These are phyloP conservation scores for Aegilops speltoides DNA, from an alignment of 176 grass and related monocot species.

Conservation along the genomic window DNA sequence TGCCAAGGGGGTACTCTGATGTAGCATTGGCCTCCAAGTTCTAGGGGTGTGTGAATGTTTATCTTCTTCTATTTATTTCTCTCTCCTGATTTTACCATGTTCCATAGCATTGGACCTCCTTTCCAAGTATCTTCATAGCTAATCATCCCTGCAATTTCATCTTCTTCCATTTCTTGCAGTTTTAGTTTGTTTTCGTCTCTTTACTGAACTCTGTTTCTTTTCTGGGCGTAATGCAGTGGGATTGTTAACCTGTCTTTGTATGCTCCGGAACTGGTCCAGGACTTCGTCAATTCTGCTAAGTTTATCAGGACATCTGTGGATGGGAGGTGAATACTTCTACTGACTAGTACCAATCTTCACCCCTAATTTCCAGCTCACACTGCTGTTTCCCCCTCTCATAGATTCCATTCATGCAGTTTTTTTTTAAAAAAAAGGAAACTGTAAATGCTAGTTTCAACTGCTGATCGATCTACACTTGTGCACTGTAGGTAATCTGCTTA, in stretches of 20 bases:
- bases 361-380: neutral
- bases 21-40: slow-evolving; percentile 7
- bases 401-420: neutral
- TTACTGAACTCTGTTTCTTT: neutral
- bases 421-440: neutral
- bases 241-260: neutral
- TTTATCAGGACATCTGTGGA: neutral
- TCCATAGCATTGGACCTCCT: neutral
- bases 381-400: neutral
- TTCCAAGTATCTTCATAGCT: neutral
- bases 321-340: slow-evolving; percentile 22
- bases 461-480: slow-evolving; percentile 7
- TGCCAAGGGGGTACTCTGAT: neutral
- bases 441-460: neutral
- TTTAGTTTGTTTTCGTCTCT: neutral
- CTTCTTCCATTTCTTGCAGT: neutral
- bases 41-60: neutral
- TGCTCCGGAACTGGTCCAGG: neutral
- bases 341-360: neutral
- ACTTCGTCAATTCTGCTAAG: neutral
- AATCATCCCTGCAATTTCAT: neutral
- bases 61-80: neutral
- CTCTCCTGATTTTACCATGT: neutral
- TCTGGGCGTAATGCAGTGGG: slow-evolving; percentile 16
- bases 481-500: neutral